Percentiles rank a stretch among this genome's conserved stretches.
These are phyloP conservation scores for Sporisorium reilianum DNA, from an alignment of 1,284 basidiomycete species.

Conservation along the genomic window DNA sequence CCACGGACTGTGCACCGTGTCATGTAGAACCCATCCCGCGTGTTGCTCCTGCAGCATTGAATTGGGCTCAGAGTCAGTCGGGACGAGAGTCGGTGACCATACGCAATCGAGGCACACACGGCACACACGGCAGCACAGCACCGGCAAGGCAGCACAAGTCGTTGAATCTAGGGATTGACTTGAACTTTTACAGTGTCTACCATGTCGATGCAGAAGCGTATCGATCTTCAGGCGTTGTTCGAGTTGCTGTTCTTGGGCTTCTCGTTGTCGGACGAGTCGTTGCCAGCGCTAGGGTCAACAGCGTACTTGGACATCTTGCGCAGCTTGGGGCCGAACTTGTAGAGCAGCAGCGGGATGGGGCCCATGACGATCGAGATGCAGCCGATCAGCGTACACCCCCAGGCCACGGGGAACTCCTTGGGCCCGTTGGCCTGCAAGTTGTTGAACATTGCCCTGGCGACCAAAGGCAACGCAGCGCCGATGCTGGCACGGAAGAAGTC, in stretches of 20 bases:
- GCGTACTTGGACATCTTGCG: constrained; percentile 51
- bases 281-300: constrained; percentile 10
- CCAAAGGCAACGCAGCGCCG: constrained; percentile 55
- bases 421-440: constrained; percentile 56
- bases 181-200: no score
- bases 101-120: not conserved
- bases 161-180: no score
- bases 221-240: constrained; percentile 2
- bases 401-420: constrained; percentile 51
- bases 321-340: constrained; percentile 58
- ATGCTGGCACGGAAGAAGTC: constrained; percentile 55
- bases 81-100: no score
- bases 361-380: constrained; percentile 51
- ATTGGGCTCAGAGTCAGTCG: no score
- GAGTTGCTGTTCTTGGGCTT: constrained; percentile 5
- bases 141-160: no score
- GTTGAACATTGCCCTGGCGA: constrained; percentile 53
- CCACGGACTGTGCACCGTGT: no score
- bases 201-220: no score
- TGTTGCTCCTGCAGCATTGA: no score
- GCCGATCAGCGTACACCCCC: constrained; percentile 57
- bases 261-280: not conserved
- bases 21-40: no score
- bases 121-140: not conserved
- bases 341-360: constrained; percentile 53